Evolutionary conservation across 805 yeast genomes (phyloP).

Genomic region (Hanseniaspora occidentalis): DNA sequence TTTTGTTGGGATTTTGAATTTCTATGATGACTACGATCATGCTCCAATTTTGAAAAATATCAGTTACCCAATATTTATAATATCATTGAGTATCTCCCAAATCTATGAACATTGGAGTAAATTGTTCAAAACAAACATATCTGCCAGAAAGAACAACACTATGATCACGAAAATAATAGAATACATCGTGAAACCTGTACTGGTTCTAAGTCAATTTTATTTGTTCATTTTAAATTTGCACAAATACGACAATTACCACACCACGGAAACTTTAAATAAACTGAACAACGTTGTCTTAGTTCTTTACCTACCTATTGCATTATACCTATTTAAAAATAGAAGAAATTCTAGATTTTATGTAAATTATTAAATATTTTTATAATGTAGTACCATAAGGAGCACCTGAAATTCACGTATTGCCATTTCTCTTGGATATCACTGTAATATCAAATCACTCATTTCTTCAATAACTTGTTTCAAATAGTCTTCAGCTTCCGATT

Average conservation of each 20-base stretch:
- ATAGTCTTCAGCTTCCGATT: neutral
- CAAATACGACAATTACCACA: conserved; percentile 17
- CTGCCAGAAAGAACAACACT: conserved; percentile 7
- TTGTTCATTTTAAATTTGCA: conserved; percentile 16
- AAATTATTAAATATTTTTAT: neutral
- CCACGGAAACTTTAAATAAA: conserved; percentile 14
- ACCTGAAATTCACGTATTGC: no score
- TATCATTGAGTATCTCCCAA: conserved; percentile 16
- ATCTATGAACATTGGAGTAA: conserved; percentile 18
- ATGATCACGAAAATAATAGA: conserved; percentile 13
- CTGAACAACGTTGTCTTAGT: conserved; percentile 17
- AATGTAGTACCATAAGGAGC: no score
- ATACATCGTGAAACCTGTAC: conserved; percentile 13
- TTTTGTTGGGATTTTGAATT: conserved; percentile 18
- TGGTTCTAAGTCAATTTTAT: conserved; percentile 21
- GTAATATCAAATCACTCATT: conserved; percentile 11
- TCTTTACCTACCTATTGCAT: conserved; percentile 17
- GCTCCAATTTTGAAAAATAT: conserved; percentile 19
- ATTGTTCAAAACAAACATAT: conserved; percentile 14
- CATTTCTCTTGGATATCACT: no score
- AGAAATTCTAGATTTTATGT: neutral
- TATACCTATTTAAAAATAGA: conserved; percentile 6
- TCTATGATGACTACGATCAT: conserved; percentile 23
- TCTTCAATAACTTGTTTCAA: conserved; percentile 9
- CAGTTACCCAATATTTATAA: conserved; percentile 20